Evolutionary conservation across 2,329 filamentous ascomycete genomes (phyloP).

Genomic region (Berkeleyomyces basicola): DNA sequence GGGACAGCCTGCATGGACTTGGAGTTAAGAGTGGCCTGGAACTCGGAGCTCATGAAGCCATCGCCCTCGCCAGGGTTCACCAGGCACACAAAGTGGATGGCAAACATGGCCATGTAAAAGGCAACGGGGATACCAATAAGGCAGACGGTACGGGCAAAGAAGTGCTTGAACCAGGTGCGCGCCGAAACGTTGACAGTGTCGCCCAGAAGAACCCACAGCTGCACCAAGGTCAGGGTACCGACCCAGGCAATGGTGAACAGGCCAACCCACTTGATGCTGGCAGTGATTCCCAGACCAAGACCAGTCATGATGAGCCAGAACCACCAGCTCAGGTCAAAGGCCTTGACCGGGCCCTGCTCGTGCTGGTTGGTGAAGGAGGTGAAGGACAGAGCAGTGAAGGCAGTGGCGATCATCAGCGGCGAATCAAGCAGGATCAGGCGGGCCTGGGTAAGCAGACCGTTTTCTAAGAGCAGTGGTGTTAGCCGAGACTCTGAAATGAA

Average conservation of each 20-base stretch:
- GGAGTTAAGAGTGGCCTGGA: constrained; percentile 90
- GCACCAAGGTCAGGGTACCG: constrained; percentile 71
- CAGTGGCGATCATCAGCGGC: constrained; percentile 82
- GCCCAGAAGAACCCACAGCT: constrained; percentile 89
- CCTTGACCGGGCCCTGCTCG: constrained; percentile 74
- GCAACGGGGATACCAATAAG: constrained; percentile 73
- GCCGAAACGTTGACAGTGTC: constrained; percentile 74
- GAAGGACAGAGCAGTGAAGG: constrained; percentile 78
- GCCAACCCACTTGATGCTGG: constrained; percentile 97
- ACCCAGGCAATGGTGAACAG: constrained; percentile 99
- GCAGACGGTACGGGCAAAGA: constrained; percentile 80
- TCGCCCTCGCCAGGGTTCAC: constrained; percentile 93
- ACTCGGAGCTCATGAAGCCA: constrained; percentile 98
- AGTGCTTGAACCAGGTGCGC: constrained; percentile 81
- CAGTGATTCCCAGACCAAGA: constrained; percentile 72
- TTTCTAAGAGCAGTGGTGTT: constrained; percentile 41
- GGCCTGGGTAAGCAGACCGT: constrained; percentile 86
- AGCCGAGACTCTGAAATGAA: background rate
- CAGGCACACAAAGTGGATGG: constrained; percentile 85
- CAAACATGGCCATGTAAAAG: constrained; percentile 96
- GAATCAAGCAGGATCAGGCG: constrained; percentile 92
- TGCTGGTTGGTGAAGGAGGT: constrained; percentile 93
- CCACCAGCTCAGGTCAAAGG: constrained; percentile 88
- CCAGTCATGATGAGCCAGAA: constrained; percentile 88
- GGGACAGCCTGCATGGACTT: constrained; percentile 94